Percentiles rank a stretch among this genome's conserved stretches.
phyloP scores from a whole-genome alignment of 768 basidiomycete genomes.

The Thelephora aurantiotincta region DNA sequence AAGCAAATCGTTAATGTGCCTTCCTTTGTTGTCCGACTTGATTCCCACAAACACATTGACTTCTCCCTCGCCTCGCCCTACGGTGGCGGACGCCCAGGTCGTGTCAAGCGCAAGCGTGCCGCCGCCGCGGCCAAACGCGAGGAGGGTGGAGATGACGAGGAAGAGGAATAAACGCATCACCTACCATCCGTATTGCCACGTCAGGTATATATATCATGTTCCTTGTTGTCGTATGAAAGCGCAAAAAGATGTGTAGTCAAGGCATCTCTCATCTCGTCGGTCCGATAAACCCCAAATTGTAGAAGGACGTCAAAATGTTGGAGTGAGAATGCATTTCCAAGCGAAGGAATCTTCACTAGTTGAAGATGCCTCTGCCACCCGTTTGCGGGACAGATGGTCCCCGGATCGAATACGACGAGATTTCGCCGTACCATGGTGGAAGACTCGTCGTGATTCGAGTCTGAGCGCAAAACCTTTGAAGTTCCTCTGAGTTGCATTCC shows the following conservation, averaged over 20 bases:
- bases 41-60: conserved; percentile 99
- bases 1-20: conserved; percentile 99
- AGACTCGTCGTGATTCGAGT: conserved; percentile 36
- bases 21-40: conserved; percentile 96
- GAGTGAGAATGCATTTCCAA: neutral
- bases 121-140: conserved; percentile 86
- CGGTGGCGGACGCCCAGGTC: conserved; percentile 88
- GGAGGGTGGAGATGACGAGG: conserved; percentile 51
- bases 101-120: conserved; percentile 98
- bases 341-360: neutral
- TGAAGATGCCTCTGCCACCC: neutral
- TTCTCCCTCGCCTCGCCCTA: conserved; percentile 95
- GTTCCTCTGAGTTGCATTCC: conserved; percentile 43
- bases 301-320: too few relatives aligned
- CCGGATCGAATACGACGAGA: conserved; percentile 35
- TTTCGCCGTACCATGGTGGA: conserved; percentile 28
- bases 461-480: conserved; percentile 40
- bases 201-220: too few relatives aligned
- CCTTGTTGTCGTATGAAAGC: too few relatives aligned
- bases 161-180: neutral
- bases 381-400: conserved; percentile 37
- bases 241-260: too few relatives aligned
- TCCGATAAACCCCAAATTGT: too few relatives aligned
- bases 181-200: neutral
- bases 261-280: too few relatives aligned